Base-by-base conservation (phyloP, 1,284 basidiomycete species). In the Apiotrichum porosum region DNA sequence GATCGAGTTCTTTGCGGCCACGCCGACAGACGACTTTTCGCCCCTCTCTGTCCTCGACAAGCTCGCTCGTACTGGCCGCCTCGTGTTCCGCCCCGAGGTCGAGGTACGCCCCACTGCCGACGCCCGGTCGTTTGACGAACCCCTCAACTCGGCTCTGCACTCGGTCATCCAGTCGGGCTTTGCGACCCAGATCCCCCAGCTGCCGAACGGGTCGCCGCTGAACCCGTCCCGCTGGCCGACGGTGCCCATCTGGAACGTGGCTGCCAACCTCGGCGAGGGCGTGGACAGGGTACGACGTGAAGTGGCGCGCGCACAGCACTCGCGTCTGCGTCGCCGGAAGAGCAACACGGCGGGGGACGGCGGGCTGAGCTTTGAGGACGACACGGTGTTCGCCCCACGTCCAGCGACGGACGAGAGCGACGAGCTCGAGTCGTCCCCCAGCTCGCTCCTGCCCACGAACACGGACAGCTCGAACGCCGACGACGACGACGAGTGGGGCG, bases 1-100 rank as follows among this genome's bases (percentile, higher is more conserved):
- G 54, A 85, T 90, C 67, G 77, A 82, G 9, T 92, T 91, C 75
- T 79, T 81, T 58, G 78, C 81, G 2, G 77, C 89, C 0, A 55
- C 58, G 12, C 80, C 81, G 1, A 84, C 85, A 54, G 87, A 90
- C 63, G 88, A 88, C 56, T 85, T 86, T 57, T 82, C 84, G 0
- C 80, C 87, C 10, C 77, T 89, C 28, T 81, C 85, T 0, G 78
- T 81, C 1, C 78, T 82, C 44, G 80, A 82, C 42, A 74, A 87
- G 42, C 82, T 83, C 50, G 76, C 86, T 10, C 73, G 78, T 0
- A 80, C 80, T 0, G 51, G 66, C 23, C 82, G 80, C 73, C 79
- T 91, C 42, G 80, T 83, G 12, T 85, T 88, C 15, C 80, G 86
- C 10, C 79, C 77, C 42, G 80, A 84, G 49, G 83, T 90, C 9